Evolutionary conservation across 2,329 filamentous ascomycete species (phyloP).

Genomic region (Macrophomina tecta): DNA sequence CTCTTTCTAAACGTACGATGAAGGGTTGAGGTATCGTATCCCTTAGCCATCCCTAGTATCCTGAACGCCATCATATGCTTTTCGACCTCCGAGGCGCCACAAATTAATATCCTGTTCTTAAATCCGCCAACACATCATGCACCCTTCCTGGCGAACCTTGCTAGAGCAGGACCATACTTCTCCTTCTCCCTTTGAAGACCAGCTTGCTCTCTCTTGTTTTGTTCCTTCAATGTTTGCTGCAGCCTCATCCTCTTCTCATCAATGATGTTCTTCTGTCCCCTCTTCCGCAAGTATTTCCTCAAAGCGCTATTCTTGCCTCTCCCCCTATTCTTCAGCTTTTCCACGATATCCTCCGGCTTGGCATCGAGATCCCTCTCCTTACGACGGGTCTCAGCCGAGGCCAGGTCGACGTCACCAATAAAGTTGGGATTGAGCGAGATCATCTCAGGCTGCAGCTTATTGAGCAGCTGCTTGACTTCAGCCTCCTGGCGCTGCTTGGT

Average conservation of each 20-base stretch:
- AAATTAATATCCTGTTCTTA: background rate
- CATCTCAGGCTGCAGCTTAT: conserved; percentile 96
- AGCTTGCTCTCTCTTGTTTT: conserved; percentile 71
- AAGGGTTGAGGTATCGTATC: background rate
- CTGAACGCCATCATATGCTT: conserved; percentile 14
- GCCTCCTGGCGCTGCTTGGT: conserved; percentile 89
- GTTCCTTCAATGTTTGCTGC: conserved; percentile 77
- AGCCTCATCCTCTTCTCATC: conserved; percentile 91
- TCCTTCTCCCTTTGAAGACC: conserved; percentile 70
- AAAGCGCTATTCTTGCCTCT: conserved; percentile 89
- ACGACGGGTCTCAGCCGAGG: conserved; percentile 76
- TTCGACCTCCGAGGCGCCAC: conserved; percentile 9
- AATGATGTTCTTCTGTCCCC: conserved; percentile 89
- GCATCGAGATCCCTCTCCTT: conserved; percentile 81
- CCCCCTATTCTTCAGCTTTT: conserved; percentile 74
- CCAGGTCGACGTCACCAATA: conserved; percentile 83
- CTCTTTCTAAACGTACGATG: background rate
- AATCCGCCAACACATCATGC: background rate
- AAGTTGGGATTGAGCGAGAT: conserved; percentile 93
- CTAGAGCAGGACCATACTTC: conserved; percentile 84
- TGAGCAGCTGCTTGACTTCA: conserved; percentile 87
- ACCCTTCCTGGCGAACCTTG: conserved; percentile 78
- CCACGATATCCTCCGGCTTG: conserved; percentile 64
- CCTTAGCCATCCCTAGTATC: background rate
- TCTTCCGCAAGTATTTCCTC: conserved; percentile 88